phyloP scores from a whole-genome alignment of 495 filamentous ascomycete genomes.

The Hypomontagnella submonticulosa region DNA sequence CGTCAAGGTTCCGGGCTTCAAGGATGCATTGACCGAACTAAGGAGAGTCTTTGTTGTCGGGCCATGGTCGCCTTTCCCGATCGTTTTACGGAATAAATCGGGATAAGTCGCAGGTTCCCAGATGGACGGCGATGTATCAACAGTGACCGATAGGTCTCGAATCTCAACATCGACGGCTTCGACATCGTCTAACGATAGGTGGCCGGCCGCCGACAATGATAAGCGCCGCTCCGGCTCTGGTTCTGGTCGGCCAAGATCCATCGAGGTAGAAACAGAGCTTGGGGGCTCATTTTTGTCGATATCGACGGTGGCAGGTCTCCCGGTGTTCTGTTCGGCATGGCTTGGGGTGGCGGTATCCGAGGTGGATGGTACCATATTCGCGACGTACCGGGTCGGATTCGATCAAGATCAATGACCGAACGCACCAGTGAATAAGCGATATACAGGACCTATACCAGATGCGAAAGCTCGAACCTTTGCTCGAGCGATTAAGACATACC shows the following conservation, averaged over 20 bases:
- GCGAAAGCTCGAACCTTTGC: slow-evolving; percentile 8
- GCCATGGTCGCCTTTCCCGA: slow-evolving; percentile 35
- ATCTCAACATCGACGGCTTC: slow-evolving; percentile 68
- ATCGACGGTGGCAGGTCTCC: slow-evolving; percentile 17
- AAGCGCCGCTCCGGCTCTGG: slow-evolving; percentile 29
- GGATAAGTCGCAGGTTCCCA: slow-evolving; percentile 45
- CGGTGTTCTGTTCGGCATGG: slow-evolving; percentile 9
- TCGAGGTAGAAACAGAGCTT: slow-evolving; percentile 41
- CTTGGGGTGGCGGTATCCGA: background rate
- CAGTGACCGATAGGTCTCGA: slow-evolving; percentile 63
- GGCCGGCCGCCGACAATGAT: slow-evolving; percentile 45
- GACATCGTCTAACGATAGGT: slow-evolving; percentile 70
- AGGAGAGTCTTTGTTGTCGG: slow-evolving; percentile 48
- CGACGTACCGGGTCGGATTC: background rate
- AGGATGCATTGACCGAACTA: slow-evolving; percentile 41
- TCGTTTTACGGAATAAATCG: slow-evolving; percentile 50
- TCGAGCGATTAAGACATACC: slow-evolving; percentile 26
- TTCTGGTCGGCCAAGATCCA: slow-evolving; percentile 36
- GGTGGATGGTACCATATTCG: slow-evolving; percentile 27
- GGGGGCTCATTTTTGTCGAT: slow-evolving; percentile 33
- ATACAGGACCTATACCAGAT: slow-evolving; percentile 1
- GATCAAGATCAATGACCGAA: slow-evolving; percentile 6
- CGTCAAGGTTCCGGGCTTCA: slow-evolving; percentile 67
- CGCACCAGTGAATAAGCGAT: background rate
- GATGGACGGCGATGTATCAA: slow-evolving; percentile 61